Base-by-base conservation (phyloP, 805 yeast species). In the Peterozyma toletana region DNA sequence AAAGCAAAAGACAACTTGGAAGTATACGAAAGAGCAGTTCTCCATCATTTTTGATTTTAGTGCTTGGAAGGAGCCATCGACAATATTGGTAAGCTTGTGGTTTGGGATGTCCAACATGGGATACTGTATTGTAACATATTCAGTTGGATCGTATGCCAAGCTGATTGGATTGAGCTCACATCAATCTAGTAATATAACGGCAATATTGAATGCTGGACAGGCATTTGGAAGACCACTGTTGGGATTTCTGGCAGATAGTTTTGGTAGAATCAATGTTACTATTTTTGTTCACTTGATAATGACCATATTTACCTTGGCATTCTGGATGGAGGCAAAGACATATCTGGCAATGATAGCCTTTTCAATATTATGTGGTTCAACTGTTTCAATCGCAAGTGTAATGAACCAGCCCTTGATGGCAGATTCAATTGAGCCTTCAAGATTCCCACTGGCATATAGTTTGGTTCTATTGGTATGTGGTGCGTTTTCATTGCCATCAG, bases 251-350 rank as follows among this genome's bases (percentile, higher is more conserved):
- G 73, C 78, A 31, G 80, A 74, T 49, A 58, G 54, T 33, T 53
- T 58, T 38, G 83, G 83, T 2, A 63, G 78, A 45, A 58, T 67
- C 0, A 77, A 77, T 52, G 57, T 67, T 14, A 66, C 79, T 4
- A 59, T 69, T 10, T 30, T 60, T 3, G 50, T 63, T 6, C 65
- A 74, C 1, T 15, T 52, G 1, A 45, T 71, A 3, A 48, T 70
- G 27, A 58, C 66, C 1, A 50, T 75, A 0, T 48, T 73, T n/a
- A 50, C 64, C 30, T 66, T 73, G 43, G 67, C 60, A 3, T 74
- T 67, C 48, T 77, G 83, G 83, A 61, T 74, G 11, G 68, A 75
- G 17, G 58, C 73, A 1, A 58, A 61, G 11, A 66, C 66, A 1
- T 75, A 68, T 50, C 57, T 63, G 0, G 61, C 66, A 17, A 50